A percentile compares a stretch with the other conserved stretches of the same genome.
These are phyloP conservation scores for Rosa persica DNA, from an alignment of 306 rosid species.

Conservation along the genomic window DNA sequence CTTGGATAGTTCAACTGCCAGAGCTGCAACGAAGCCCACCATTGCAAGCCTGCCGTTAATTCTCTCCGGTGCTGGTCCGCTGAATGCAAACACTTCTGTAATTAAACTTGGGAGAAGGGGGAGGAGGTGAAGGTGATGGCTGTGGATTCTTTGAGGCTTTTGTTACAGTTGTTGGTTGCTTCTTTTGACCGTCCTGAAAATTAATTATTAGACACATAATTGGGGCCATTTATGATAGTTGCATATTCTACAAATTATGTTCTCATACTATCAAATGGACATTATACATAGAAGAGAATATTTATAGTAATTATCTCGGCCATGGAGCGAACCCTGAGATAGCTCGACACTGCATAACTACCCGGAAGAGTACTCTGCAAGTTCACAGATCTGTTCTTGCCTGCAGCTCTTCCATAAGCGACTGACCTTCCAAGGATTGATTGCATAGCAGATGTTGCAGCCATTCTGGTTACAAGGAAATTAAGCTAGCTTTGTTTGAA, in stretches of 20 bases:
- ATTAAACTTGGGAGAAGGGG: slow-evolving; percentile 34
- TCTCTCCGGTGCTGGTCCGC: slow-evolving; percentile 76
- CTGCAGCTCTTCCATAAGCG: not conserved
- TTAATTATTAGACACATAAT: not conserved
- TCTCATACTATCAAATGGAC: too few relatives aligned
- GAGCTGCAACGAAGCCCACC: slow-evolving; percentile 66
- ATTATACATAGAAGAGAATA: too few relatives aligned
- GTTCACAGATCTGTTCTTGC: slow-evolving; percentile 1
- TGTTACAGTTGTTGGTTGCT: slow-evolving; percentile 9
- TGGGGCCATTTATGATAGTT: too few relatives aligned
- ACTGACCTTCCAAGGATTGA: not conserved
- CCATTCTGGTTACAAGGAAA: not conserved
- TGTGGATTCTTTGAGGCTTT: not conserved
- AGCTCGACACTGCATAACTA: not conserved
- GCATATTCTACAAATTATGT: too few relatives aligned
- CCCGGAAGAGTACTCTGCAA: not conserved
- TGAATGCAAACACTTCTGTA: slow-evolving; percentile 49
- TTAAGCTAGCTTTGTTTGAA: not conserved
- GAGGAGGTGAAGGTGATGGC: not conserved
- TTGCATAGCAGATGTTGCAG: not conserved
- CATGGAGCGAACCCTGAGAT: not conserved
- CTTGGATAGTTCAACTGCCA: slow-evolving; percentile 49
- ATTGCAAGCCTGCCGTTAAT: slow-evolving; percentile 70
- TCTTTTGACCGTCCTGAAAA: slow-evolving; percentile 5
- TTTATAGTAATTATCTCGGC: not conserved